Percentiles rank a stretch among this genome's conserved stretches.
Evolutionary conservation across 129 eudicot genomes (phyloP).

Genomic region (Sambucus nigra): DNA sequence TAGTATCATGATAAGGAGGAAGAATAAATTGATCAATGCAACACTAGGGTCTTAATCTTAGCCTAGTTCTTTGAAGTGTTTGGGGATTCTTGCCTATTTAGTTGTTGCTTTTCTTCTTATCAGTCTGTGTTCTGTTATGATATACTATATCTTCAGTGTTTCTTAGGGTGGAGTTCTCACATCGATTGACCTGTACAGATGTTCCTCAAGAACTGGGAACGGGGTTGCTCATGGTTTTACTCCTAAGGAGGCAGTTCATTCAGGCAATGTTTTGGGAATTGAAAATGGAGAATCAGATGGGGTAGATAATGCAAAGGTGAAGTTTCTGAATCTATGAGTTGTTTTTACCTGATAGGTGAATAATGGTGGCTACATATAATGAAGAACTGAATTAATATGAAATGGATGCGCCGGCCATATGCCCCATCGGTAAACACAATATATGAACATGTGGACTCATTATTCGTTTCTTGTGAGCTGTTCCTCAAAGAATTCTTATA

Average conservation of each 20-base stretch:
- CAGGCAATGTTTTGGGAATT: constrained; percentile 13
- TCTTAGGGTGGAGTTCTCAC: not conserved
- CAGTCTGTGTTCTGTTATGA: not conserved
- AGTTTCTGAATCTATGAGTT: constrained; percentile 6
- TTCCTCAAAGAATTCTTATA: not conserved
- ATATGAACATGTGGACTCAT: not conserved
- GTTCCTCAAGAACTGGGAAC: constrained; percentile 31
- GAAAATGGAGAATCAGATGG: constrained; percentile 18
- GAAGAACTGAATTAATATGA: not conserved
- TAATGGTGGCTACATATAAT: not conserved
- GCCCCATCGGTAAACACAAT: not conserved
- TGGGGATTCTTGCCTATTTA: not conserved
- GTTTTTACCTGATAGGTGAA: not conserved
- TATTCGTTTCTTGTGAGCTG: not conserved
- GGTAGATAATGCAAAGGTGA: constrained; percentile 25
- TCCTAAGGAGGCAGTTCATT: constrained; percentile 11
- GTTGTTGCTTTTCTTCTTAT: no score
- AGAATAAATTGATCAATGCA: no score
- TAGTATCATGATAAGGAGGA: no score
- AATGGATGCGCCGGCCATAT: not conserved
- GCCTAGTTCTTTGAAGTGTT: not conserved
- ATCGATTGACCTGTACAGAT: constrained; percentile 16
- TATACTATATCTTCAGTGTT: not conserved
- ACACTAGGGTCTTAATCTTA: no score
- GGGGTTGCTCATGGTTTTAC: constrained; percentile 19